Percentiles rank a stretch among this genome's conserved stretches.
Evolutionary conservation across 495 filamentous ascomycete genomes (phyloP).

Genomic region (Hyaloscypha bicolor): DNA sequence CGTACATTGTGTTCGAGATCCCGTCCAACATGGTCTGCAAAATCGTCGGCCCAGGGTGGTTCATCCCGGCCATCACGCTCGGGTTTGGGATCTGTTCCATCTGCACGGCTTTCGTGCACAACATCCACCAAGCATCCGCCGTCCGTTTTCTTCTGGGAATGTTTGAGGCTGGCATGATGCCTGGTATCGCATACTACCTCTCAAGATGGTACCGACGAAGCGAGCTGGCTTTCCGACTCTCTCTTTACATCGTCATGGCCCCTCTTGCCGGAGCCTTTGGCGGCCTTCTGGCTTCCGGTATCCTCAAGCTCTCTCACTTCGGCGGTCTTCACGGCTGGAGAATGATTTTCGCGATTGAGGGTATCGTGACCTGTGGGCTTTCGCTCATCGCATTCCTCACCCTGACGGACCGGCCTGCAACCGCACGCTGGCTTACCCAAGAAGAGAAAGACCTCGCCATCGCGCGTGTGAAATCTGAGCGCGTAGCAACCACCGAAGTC

Average conservation of each 20-base stretch:
- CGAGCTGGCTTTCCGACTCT: constrained; percentile 69
- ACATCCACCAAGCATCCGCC: constrained; percentile 40
- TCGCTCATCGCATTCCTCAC: constrained; percentile 55
- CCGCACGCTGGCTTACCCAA: constrained; percentile 57
- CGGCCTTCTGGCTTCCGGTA: constrained; percentile 65
- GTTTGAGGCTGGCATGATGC: constrained; percentile 71
- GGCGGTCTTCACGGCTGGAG: constrained; percentile 57
- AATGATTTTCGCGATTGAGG: constrained; percentile 71
- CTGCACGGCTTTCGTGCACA: constrained; percentile 44
- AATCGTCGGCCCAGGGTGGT: constrained; percentile 63
- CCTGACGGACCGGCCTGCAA: constrained; percentile 62
- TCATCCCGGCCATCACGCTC: constrained; percentile 58
- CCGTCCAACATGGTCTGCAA: constrained; percentile 68
- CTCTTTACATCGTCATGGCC: constrained; percentile 74
- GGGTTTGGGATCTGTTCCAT: constrained; percentile 46
- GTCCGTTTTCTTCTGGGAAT: constrained; percentile 61
- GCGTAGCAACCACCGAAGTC: constrained; percentile 63
- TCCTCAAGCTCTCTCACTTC: constrained; percentile 53
- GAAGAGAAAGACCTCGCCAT: constrained; percentile 57
- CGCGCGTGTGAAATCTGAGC: constrained; percentile 64
- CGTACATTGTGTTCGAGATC: constrained; percentile 70
- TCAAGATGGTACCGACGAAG: constrained; percentile 70
- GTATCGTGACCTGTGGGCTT: constrained; percentile 59
- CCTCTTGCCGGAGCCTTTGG: constrained; percentile 72
- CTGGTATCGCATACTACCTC: constrained; percentile 74